Evolutionary conservation across 805 yeast genomes (phyloP), one percentile per base, ranked within the genome.

Genomic region (Schwanniomyces pseudopolymorphus): DNA sequence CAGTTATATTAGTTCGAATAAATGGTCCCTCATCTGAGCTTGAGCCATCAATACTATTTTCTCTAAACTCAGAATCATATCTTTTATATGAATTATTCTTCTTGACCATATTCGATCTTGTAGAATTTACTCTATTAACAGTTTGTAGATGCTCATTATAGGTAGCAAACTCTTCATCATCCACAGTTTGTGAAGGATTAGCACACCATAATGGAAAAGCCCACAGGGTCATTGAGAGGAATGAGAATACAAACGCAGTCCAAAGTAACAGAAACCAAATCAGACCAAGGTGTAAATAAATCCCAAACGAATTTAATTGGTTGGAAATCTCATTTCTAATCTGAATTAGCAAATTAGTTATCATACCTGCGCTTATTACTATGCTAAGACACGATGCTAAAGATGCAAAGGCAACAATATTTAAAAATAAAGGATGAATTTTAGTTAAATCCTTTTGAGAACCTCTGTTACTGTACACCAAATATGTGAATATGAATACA

Each of bases 191-290:
- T 0, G 60, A 57, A 4, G 81, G 80, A 42, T 78, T 74, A 6
- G 79, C 77, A 64, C 84, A 82, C 86, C 87, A 51, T 46, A 50
- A 33, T 1, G 76, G 76, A 7, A 69, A 45, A 5, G 54, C 57
- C 76, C 77, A 71, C 6, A 67, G 50, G 14, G 65, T 38, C 65
- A 63, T 63, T 14, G 61, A 47, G 10, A 68, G 16, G 10, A 55
- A 37, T 4, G 62, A 28, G 22, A 60, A 52, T 1, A 47, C 57
- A 40, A 69, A 56, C 1, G 67, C 50, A 4, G 66, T 10, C 80
- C 80, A 77, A 5, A 71, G 52, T 2, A 78, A 28, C 21, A 64
- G 33, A 46, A 74, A 68, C 76, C 78, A 80, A 0, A 59, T 45
- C 0, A 41, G 28, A 0, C 86, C 83, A 14, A 69, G 47, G 44